phyloP scores from a whole-genome alignment of 2,329 filamentous ascomycete species.

The Aspergillus flavus region DNA sequence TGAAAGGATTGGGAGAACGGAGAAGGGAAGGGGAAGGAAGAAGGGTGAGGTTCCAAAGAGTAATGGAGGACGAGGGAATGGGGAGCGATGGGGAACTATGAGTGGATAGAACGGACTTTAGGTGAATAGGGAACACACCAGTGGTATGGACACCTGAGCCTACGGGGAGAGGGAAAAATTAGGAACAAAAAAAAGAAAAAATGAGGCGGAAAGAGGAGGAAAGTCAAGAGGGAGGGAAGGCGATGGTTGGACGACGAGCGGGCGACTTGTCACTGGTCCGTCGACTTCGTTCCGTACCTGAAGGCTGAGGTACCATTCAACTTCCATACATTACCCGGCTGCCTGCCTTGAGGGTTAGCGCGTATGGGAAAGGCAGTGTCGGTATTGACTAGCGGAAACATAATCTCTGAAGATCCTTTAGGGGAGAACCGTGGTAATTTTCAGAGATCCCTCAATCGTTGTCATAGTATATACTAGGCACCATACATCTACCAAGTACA shows the following conservation, averaged over 20 bases:
- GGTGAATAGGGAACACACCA: slow-evolving; percentile 16
- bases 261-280: slow-evolving; percentile 4
- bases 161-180: slow-evolving; percentile 13
- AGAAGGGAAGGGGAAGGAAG: slow-evolving; percentile 18
- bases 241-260: slow-evolving; percentile 12
- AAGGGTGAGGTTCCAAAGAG: slow-evolving; percentile 23
- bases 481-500: not conserved
- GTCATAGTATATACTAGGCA: not conserved
- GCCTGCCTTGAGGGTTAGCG: slow-evolving; percentile 1
- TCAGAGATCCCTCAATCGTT: not conserved
- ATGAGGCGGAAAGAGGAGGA: slow-evolving; percentile 23
- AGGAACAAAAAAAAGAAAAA: slow-evolving; percentile 18
- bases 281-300: slow-evolving; percentile 1
- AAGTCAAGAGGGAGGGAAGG: slow-evolving; percentile 11
- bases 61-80: slow-evolving; percentile 17
- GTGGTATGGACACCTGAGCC: slow-evolving; percentile 12
- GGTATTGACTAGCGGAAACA: slow-evolving; percentile 7
- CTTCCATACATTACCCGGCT: not conserved
- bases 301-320: slow-evolving; percentile 3
- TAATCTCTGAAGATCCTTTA: not conserved
- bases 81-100: slow-evolving; percentile 17
- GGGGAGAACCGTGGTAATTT: not conserved
- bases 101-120: slow-evolving; percentile 18
- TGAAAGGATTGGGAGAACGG: slow-evolving; percentile 24
- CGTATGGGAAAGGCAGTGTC: not conserved